These are phyloP conservation scores for Russula vinacea DNA, from an alignment of 768 basidiomycete species.

Conservation along the genomic window DNA sequence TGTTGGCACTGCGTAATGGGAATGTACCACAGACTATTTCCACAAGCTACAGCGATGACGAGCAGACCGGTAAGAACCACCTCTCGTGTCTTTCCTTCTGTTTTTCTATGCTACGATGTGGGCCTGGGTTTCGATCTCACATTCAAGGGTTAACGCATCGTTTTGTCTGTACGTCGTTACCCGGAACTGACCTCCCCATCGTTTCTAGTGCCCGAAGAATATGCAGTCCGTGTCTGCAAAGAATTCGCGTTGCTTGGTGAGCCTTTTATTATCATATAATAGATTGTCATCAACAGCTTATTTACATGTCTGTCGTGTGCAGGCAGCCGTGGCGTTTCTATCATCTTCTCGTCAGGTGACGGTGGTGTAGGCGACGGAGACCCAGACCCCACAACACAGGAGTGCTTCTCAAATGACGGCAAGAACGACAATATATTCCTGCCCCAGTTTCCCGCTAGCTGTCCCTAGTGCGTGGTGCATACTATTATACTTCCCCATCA, in stretches of 20 bases:
- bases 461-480: slow-evolving; percentile 38
- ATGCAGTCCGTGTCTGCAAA: slow-evolving; percentile 48
- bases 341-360: slow-evolving; percentile 67
- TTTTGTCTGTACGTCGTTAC: not conserved
- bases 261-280: slow-evolving; percentile 4
- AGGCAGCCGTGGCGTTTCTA: slow-evolving; percentile 64
- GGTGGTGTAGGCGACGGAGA: slow-evolving; percentile 65
- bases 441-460: slow-evolving; percentile 56
- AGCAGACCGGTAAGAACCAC: slow-evolving; percentile 53
- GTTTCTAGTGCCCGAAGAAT: slow-evolving; percentile 47
- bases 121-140: not conserved
- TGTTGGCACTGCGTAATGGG: slow-evolving; percentile 41
- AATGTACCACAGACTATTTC: slow-evolving; percentile 59
- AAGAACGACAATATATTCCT: slow-evolving; percentile 51
- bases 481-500: not conserved
- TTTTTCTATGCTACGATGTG: not conserved
- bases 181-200: not conserved
- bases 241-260: slow-evolving; percentile 64
- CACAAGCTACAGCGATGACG: slow-evolving; percentile 70
- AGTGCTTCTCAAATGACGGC: slow-evolving; percentile 60
- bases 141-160: not conserved
- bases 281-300: not conserved
- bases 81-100: not conserved
- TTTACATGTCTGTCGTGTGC: not conserved
- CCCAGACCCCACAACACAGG: slow-evolving; percentile 48